Conservation (phyloP, 495 filamentous ascomycete genomes). For the Aspergillus campestris region DNA sequence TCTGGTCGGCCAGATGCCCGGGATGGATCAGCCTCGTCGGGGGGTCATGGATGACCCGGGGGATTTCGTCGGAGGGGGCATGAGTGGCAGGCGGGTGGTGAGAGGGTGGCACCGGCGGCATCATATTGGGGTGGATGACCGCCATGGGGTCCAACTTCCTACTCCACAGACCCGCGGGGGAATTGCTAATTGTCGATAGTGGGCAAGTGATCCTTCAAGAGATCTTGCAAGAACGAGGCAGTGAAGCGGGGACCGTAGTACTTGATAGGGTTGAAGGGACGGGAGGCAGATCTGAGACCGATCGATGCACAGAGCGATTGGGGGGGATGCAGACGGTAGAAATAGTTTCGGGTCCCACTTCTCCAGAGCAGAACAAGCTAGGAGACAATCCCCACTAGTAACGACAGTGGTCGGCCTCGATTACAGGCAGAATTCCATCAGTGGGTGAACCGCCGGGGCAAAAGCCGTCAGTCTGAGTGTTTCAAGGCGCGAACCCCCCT, state of each 20-base stretch:
- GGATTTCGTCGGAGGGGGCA: constrained; percentile 3
- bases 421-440: too few species aligned
- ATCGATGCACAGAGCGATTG: too few species aligned
- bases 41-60: constrained; percentile 5
- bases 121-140: constrained; percentile 5
- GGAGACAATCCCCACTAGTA: too few species aligned
- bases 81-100: constrained; percentile 6
- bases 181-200: background rate
- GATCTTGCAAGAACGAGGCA: background rate
- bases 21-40: constrained; percentile 3
- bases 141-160: constrained; percentile 1
- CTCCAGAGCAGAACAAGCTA: too few species aligned
- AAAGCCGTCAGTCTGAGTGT: background rate
- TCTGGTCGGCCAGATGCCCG: constrained; percentile 8
- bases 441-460: too few species aligned
- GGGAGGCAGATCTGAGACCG: background rate
- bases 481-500: constrained; percentile 2
- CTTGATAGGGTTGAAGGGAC: background rate
- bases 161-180: background rate
- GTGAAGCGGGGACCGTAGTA: background rate
- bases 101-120: constrained; percentile 8
- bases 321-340: too few species aligned
- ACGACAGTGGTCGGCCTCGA: too few species aligned
- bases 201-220: background rate
- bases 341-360: too few species aligned